phyloP scores from a whole-genome alignment of 2,329 filamentous ascomycete genomes.

The Gaeumannomyces tritici region DNA sequence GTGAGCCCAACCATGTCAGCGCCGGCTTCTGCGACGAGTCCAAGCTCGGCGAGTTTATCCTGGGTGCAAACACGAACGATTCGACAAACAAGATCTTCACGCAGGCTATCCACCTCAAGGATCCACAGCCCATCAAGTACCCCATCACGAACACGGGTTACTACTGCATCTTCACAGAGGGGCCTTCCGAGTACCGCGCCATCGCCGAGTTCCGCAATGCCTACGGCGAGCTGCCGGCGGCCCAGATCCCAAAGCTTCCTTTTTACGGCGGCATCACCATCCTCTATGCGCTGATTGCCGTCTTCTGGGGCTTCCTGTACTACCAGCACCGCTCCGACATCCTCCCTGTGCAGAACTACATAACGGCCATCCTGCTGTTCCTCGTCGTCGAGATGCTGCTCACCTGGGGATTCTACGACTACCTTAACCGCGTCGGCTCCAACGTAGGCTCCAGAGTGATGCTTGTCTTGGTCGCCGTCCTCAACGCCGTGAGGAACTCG shows the following conservation, averaged over 20 bases:
- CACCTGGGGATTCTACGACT: slow-evolving; percentile 99
- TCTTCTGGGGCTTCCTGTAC: slow-evolving; percentile 92
- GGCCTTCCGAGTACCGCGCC: slow-evolving; percentile 63
- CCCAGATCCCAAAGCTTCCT: slow-evolving; percentile 91
- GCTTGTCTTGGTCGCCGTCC: slow-evolving; percentile 81
- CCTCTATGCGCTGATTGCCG: slow-evolving; percentile 77
- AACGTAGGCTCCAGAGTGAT: slow-evolving; percentile 76
- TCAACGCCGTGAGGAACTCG: slow-evolving; percentile 90
- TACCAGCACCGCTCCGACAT: slow-evolving; percentile 92
- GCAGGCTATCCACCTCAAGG: slow-evolving; percentile 71
- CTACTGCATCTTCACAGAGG: slow-evolving; percentile 81
- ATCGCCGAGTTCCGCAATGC: slow-evolving; percentile 90
- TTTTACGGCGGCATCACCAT: slow-evolving; percentile 95
- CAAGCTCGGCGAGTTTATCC: slow-evolving; percentile 77
- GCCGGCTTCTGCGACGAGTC: slow-evolving; percentile 63
- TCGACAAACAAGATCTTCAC: slow-evolving; percentile 68
- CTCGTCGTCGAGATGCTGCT: slow-evolving; percentile 93
- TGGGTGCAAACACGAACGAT: slow-evolving; percentile 65
- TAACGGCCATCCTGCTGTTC: slow-evolving; percentile 92
- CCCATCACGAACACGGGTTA: slow-evolving; percentile 84
- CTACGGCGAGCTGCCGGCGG: slow-evolving; percentile 89
- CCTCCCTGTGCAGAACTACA: slow-evolving; percentile 96
- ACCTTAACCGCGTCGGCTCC: slow-evolving; percentile 80
- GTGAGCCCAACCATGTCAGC: slow-evolving; percentile 61
- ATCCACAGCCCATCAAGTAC: slow-evolving; percentile 68